Conservation (phyloP, 2,329 filamentous ascomycete species). For the Fusarium fracticaudum region DNA sequence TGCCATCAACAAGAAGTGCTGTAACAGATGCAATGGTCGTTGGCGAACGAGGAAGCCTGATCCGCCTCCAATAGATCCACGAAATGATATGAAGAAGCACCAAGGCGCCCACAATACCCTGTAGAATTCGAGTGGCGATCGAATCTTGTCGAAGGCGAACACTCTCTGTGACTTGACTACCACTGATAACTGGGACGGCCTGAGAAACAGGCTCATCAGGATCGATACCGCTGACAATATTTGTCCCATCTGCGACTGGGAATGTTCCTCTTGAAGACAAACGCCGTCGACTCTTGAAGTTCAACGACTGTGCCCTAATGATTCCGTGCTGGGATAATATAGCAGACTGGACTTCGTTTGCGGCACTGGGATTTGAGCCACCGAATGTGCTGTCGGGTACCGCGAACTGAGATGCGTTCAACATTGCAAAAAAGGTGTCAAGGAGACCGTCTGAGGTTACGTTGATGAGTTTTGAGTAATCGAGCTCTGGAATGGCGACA, state of each 20-base stretch:
- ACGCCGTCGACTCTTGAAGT: conserved; percentile 40
- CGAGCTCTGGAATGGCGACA: conserved; percentile 39
- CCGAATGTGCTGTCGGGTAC: conserved; percentile 42
- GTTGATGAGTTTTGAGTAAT: conserved; percentile 45
- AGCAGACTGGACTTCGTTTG: conserved; percentile 42
- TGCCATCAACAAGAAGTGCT: conserved; percentile 50
- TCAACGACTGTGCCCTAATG: conserved; percentile 49
- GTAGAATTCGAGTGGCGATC: conserved; percentile 47
- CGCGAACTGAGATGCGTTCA: conserved; percentile 48
- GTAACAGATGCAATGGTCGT: conserved; percentile 51
- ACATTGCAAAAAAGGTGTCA: conserved; percentile 49
- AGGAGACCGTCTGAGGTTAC: conserved; percentile 42
- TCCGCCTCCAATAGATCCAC: conserved; percentile 43
- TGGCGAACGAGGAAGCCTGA: conserved; percentile 44
- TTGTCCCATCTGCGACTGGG: conserved; percentile 22
- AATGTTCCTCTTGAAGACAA: conserved; percentile 31
- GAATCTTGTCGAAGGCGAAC: conserved; percentile 44
- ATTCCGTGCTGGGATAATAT: conserved; percentile 50
- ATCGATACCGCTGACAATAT: conserved; percentile 38
- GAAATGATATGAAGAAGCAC: conserved; percentile 42
- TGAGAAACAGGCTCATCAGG: conserved; percentile 36
- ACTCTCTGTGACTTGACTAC: conserved; percentile 16
- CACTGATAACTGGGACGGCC: conserved; percentile 38
- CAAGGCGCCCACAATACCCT: conserved; percentile 45
- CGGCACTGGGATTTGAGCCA: conserved; percentile 11